Evolutionary conservation across 768 basidiomycete species (phyloP).

Genomic region (Naganishia randhawae): DNA sequence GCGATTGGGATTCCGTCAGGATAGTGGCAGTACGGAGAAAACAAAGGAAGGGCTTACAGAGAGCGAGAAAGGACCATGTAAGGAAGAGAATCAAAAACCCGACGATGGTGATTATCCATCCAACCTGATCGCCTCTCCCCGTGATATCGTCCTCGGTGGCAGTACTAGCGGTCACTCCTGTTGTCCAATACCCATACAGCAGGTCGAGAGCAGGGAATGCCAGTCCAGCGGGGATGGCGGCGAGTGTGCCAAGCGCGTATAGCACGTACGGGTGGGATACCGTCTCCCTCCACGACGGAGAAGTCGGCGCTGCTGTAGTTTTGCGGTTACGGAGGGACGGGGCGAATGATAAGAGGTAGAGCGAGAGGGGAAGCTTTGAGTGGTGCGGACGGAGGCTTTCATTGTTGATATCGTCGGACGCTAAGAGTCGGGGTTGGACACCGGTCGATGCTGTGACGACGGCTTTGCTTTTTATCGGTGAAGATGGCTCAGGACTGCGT

Average conservation of each 20-base stretch:
- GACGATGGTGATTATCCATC: slow-evolving; percentile 39
- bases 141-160: slow-evolving; percentile 14
- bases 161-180: slow-evolving; percentile 27
- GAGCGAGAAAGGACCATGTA: slow-evolving; percentile 30
- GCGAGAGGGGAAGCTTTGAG: slow-evolving; percentile 32
- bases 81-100: slow-evolving; percentile 32
- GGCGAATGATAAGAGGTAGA: slow-evolving; percentile 41
- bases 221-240: slow-evolving; percentile 35
- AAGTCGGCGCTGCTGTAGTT: neutral
- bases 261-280: slow-evolving; percentile 35
- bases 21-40: neutral
- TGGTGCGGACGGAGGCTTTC: slow-evolving; percentile 28
- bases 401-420: slow-evolving; percentile 9
- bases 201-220: slow-evolving; percentile 39
- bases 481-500: neutral
- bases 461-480: slow-evolving; percentile 2
- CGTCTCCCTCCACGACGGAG: slow-evolving; percentile 24
- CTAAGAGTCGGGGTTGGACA: slow-evolving; percentile 1
- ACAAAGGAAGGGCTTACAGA: slow-evolving; percentile 33
- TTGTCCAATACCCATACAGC: slow-evolving; percentile 41
- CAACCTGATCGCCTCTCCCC: slow-evolving; percentile 30
- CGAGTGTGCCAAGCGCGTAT: slow-evolving; percentile 34
- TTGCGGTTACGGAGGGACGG: slow-evolving; percentile 31
- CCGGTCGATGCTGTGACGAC: slow-evolving; percentile 11
- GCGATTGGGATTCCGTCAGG: neutral